phyloP scores from a whole-genome alignment of 2,329 filamentous ascomycete species.

The Biscogniauxia mediterranea region DNA sequence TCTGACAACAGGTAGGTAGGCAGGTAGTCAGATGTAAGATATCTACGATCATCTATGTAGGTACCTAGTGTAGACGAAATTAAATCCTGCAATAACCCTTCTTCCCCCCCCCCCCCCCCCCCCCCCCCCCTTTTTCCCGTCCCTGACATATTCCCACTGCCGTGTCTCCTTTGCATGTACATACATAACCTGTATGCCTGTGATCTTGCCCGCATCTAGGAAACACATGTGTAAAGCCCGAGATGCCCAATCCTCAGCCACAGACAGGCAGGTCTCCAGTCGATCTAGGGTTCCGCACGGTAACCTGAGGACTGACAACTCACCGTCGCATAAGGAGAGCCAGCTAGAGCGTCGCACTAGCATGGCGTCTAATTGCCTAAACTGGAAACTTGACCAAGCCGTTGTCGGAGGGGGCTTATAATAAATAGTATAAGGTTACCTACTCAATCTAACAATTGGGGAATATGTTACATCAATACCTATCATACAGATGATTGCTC shows the following conservation, averaged over 20 bases:
- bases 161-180: neutral
- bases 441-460: too few relatives aligned
- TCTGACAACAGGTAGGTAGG: too few relatives aligned
- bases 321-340: neutral
- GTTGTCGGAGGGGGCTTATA: neutral
- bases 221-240: neutral
- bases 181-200: neutral
- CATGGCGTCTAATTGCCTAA: neutral
- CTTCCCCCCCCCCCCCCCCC: too few relatives aligned
- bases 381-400: neutral
- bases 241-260: neutral
- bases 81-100: neutral
- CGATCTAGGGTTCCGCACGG: neutral
- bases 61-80: neutral
- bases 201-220: neutral
- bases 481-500: too few relatives aligned
- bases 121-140: neutral
- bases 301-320: neutral
- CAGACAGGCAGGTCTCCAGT: neutral
- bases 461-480: too few relatives aligned
- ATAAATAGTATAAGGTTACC: too few relatives aligned
- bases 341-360: neutral
- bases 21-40: neutral
- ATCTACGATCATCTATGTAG: neutral
- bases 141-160: neutral